phyloP scores from a whole-genome alignment of 2,329 filamentous ascomycete genomes.

The Nemania bipapillata region DNA sequence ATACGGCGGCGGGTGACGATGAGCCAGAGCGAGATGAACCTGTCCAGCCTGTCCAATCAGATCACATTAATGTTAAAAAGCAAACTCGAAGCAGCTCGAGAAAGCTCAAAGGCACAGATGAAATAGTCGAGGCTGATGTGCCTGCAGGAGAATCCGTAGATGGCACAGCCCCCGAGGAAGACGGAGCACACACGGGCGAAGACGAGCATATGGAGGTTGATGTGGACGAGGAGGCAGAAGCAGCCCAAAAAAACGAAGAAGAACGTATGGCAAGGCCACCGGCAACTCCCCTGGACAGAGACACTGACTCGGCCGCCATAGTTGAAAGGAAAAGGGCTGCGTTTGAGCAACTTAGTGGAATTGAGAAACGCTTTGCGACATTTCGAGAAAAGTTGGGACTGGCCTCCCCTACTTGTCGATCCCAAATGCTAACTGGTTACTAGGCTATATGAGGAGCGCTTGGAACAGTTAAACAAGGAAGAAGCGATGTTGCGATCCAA shows the following conservation, averaged over 20 bases:
- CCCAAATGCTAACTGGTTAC: slow-evolving; percentile 38
- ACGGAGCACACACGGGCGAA: slow-evolving; percentile 62
- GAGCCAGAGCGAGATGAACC: slow-evolving; percentile 39
- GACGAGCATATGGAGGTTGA: slow-evolving; percentile 67
- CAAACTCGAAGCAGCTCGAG: slow-evolving; percentile 53
- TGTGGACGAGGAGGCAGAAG: slow-evolving; percentile 69
- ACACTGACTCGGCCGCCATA: slow-evolving; percentile 56
- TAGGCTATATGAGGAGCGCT: slow-evolving; percentile 87
- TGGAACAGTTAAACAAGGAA: slow-evolving; percentile 80
- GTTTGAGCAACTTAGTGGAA: slow-evolving; percentile 78
- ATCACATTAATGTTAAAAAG: slow-evolving; percentile 45
- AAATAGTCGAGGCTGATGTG: slow-evolving; percentile 37
- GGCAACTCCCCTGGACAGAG: slow-evolving; percentile 21
- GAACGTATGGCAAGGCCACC: slow-evolving; percentile 61
- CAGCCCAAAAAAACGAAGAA: slow-evolving; percentile 70
- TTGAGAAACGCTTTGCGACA: slow-evolving; percentile 88
- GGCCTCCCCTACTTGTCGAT: slow-evolving; percentile 3
- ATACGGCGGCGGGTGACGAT: slow-evolving; percentile 40
- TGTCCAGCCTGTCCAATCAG: slow-evolving; percentile 41
- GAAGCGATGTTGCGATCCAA: slow-evolving; percentile 70
- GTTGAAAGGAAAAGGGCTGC: slow-evolving; percentile 82
- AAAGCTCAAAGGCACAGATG: slow-evolving; percentile 49
- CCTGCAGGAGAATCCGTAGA: slow-evolving; percentile 50
- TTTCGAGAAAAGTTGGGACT: slow-evolving; percentile 77
- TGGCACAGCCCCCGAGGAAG: slow-evolving; percentile 53